Evolutionary conservation across 2,329 filamentous ascomycete species (phyloP), one percentile per base, ranked within the genome.

Genomic region (Fusarium sp.): DNA sequence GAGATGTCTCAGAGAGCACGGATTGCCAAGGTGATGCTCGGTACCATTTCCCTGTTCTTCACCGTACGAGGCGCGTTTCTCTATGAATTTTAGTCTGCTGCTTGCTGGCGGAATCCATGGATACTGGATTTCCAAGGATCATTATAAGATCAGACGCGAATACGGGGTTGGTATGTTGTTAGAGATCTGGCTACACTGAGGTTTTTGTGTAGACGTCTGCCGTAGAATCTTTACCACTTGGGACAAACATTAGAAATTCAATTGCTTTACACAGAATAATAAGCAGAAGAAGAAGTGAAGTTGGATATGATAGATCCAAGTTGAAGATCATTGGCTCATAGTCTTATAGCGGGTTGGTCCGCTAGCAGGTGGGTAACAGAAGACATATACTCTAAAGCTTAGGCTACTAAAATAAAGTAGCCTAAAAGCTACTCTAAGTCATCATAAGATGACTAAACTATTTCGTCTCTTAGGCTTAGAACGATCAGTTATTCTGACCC

Each of bases 51-150:
- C 42, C 37, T n/a, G 18, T 39, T 25, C 19, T 44, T 28, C 42
- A 43, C 13, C 65, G 72, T 3, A 45, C 62, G 34, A 72, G 71
- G 42, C 69, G 65, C 25, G 61, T 68, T 31, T 74, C 67, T 28
- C 46, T 74, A n/a, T 74, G 60, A 67, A 11, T 26, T 39, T 34
- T 21, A 25, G 30, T 37, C 34, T 28, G 21, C 53, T 54, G 14
- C 37, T 56, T 57, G 21, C 25, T 51, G 28, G 44, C 28, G 26
- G 31, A 25, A 28, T 9, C 16, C 34, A 5, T 34, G 31, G 31
- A 37, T 37, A 55, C 28, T 42, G 41, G 37, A 18, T 49, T 39
- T 30, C 21, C 19, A 54, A 28, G 19, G 28, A 21, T 37, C 16
- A 39, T 31, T 18, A 41, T n/a, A 23, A 42, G 26, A 31, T 16